phyloP scores from a whole-genome alignment of 2,329 filamentous ascomycete species.

The Annulohypoxylon truncatum region DNA sequence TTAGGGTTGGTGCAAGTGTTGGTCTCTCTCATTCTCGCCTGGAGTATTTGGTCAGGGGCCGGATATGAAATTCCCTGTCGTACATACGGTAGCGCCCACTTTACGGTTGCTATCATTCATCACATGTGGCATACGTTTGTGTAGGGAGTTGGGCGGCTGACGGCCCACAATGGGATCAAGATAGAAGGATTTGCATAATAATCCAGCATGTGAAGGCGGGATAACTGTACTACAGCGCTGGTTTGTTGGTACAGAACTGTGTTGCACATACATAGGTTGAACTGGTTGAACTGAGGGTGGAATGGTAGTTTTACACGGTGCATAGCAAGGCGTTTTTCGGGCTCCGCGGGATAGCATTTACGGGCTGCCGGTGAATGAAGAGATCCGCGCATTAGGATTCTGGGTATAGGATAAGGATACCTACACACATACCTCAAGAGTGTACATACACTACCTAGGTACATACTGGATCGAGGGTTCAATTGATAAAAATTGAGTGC shows the following conservation, averaged over 20 bases:
- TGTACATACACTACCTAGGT: not conserved
- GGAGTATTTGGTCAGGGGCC: conserved; percentile 47
- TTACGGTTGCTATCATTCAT: conserved; percentile 47
- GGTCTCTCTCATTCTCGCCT: conserved; percentile 44
- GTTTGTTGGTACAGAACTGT: not conserved
- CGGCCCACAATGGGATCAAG: not conserved
- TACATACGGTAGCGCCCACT: conserved; percentile 46
- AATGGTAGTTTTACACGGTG: conserved; percentile 28
- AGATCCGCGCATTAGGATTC: conserved; percentile 33
- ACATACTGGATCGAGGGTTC: not conserved
- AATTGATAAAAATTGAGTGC: not conserved
- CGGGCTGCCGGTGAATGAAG: conserved; percentile 17
- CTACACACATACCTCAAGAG: not conserved
- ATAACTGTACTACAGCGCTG: conserved; percentile 6
- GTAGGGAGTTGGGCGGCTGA: conserved; percentile 14
- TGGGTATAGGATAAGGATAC: conserved; percentile 1
- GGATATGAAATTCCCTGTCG: conserved; percentile 35
- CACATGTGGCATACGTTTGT: conserved; percentile 49
- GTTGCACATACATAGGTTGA: conserved; percentile 11
- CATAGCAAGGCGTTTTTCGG: conserved; percentile 35
- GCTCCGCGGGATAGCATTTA: conserved; percentile 30
- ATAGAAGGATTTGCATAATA: conserved; percentile 1
- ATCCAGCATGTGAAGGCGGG: conserved; percentile 3
- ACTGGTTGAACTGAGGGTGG: conserved; percentile 6
- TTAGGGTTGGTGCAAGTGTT: conserved; percentile 46